Evolutionary conservation across 169 alveolate genomes (phyloP), one percentile per base, ranked within the genome.

Genomic region (Plasmodium malariae): DNA sequence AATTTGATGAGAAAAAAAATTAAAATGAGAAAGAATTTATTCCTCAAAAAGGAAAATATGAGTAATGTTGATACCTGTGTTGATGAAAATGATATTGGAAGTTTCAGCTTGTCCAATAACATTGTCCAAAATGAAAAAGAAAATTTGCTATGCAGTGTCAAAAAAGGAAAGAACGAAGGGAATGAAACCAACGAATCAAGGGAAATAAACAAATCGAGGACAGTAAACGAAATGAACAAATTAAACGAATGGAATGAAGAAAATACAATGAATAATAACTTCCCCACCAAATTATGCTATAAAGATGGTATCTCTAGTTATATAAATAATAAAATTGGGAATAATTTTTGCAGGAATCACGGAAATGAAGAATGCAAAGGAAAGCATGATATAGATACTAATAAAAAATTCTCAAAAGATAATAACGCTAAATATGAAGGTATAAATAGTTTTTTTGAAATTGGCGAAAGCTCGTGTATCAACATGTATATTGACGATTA

Each of bases 51-150:
- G 60, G 91, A 83, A 83, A 67, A 67, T 55, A 83, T 83, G 67
- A 83, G 85, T 60, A 83, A 54, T 43, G 63, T 83, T 21, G 83
- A 65, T 17, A 83, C 91, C 4, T 83, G 91, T 43, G 91, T 67
- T 67, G 91, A 83, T 83, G 91, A 83, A 67, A 83, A 83, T 67
- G 91, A 83, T 17, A 63, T 83, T 60, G 83, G 34, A 2, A 83
- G 91, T 67, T 83, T 83, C 70, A 67, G 73, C 40, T 49, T 67
- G 32, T 83, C 91, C 28, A 67, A 51, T 36, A 71, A 83, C 51
- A 32, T 83, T 55, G 70, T 49, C 11, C 26, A 34, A n/a, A 54
- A 55, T 37, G 71, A 43, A 34, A 32, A 48, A 21, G 55, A 19
- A 21, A 70, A n/a, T n/a, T n/a, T n/a, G n/a, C n/a, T n/a, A n/a